Conservation (phyloP, 1,139 yeast species). For the Suhomyces kunorum region DNA sequence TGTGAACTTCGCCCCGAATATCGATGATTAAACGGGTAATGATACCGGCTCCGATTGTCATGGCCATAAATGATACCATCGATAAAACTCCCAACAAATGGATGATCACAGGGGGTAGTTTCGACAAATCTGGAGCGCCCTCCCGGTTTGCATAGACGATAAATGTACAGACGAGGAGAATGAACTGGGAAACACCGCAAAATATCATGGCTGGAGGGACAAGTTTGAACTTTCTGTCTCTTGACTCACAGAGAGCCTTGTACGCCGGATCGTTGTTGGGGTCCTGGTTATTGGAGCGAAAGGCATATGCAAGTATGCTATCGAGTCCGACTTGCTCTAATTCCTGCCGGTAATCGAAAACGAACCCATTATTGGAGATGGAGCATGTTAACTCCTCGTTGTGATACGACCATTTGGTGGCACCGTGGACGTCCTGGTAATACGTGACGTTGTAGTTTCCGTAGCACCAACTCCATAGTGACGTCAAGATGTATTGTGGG, state of each 20-base stretch:
- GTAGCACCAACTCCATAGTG: slow-evolving; percentile 49
- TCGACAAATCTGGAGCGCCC: slow-evolving; percentile 30
- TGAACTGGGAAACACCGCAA: slow-evolving; percentile 26
- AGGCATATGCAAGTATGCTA: slow-evolving; percentile 52
- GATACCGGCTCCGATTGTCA: slow-evolving; percentile 30
- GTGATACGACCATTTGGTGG: slow-evolving; percentile 13
- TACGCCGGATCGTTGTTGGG: slow-evolving; percentile 24
- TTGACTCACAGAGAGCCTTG: slow-evolving; percentile 17
- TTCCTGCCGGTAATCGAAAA: slow-evolving; percentile 49
- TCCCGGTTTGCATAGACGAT: slow-evolving; percentile 40
- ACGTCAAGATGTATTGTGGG: slow-evolving; percentile 50
- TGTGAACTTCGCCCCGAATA: slow-evolving; percentile 30
- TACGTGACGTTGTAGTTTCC: slow-evolving; percentile 40
- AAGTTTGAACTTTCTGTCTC: slow-evolving; percentile 23
- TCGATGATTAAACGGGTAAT: slow-evolving; percentile 28
- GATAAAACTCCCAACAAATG: slow-evolving; percentile 38
- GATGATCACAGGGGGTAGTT: slow-evolving; percentile 30
- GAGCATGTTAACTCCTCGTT: slow-evolving; percentile 28
- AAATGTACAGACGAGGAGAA: slow-evolving; percentile 31
- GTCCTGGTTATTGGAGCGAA: slow-evolving; percentile 21
- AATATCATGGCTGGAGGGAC: slow-evolving; percentile 30
- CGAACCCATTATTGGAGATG: slow-evolving; percentile 16
- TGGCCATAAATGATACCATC: slow-evolving; percentile 32
- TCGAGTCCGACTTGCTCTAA: slow-evolving; percentile 42
- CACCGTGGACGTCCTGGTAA: slow-evolving; percentile 18